Evolutionary conservation across 495 filamentous ascomycete species (phyloP), one percentile per base, ranked within the genome.

Genomic region (Parathielavia appendiculata): DNA sequence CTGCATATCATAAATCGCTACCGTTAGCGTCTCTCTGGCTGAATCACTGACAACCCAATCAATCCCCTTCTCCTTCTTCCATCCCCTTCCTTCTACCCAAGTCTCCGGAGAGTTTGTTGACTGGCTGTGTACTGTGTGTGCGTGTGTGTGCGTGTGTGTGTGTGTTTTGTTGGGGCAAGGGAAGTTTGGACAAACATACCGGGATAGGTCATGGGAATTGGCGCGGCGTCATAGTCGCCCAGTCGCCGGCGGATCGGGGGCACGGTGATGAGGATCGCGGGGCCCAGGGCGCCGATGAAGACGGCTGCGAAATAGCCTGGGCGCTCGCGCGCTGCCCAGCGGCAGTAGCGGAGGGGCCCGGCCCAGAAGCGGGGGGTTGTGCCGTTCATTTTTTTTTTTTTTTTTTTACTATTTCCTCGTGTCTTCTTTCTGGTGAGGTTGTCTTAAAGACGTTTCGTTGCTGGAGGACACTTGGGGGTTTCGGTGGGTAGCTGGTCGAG

Each of bases 241-340:
- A 96, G 73, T 16, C 66, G 71, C 34, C 74, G 76, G 61, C 90
- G 76, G 64, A 89, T 73, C 40, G 89, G 88, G 11, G 92, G 89
- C 13, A 87, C 84, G 22, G 74, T 73, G 38, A 86, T 59, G 20
- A 95, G 71, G 23, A 80, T 71, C 48, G 88, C 71, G 34, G 92
- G 93, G 2, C 92, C 91, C 20, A 83, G 62, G 53, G 69, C 68
- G 56, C 87, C 93, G 54, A 97, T 76, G 56, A 88, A 59, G 56
- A 87, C 74, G 57, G 89, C 87, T 76, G 81, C 97, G 82, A 96
- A 95, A 72, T 88, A 84, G 40, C 91, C 91, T 30, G 95, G 93
- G 68, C 86, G 86, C 70, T 91, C 84, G 72, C 89, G 86, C 4
- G 89, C 82, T 10, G 91, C 83, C 87, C 91, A 98, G 72, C 86